Evolutionary conservation across 2,329 filamentous ascomycete genomes (phyloP).

Genomic region (Lecanicillium sp.): DNA sequence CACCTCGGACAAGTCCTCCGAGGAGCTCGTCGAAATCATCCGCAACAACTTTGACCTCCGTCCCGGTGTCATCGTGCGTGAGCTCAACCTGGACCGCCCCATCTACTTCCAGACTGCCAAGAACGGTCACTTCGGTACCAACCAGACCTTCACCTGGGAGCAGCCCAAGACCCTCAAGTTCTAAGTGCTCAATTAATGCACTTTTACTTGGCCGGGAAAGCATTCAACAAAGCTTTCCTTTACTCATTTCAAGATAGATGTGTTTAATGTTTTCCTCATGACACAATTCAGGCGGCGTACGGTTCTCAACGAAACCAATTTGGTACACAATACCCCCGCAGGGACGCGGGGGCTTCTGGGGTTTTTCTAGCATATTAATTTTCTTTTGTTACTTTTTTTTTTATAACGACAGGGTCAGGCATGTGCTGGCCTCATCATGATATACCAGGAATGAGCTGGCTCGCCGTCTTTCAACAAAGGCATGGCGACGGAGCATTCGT

Average conservation of each 20-base stretch:
- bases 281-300: constrained; percentile 35
- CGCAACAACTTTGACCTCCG: constrained; percentile 94
- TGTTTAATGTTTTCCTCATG: constrained; percentile 34
- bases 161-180: constrained; percentile 91
- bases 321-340: constrained; percentile 23
- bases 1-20: constrained; percentile 80
- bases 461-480: constrained; percentile 46
- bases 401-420: constrained; percentile 16
- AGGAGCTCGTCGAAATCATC: constrained; percentile 94
- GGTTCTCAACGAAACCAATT: constrained; percentile 42
- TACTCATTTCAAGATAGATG: constrained; percentile 28
- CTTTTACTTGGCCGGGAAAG: constrained; percentile 25
- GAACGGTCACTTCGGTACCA: constrained; percentile 97
- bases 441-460: constrained; percentile 30
- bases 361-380: constrained; percentile 30
- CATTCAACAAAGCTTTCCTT: constrained; percentile 37
- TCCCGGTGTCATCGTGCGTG: constrained; percentile 96
- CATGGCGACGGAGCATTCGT: constrained; percentile 27
- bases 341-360: constrained; percentile 24
- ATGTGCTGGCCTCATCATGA: constrained; percentile 19
- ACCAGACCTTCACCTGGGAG: constrained; percentile 98
- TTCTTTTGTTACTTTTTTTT: constrained; percentile 23
- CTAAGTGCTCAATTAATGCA: constrained; percentile 48
- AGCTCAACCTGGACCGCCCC: constrained; percentile 89
- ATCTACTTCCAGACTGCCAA: constrained; percentile 99